Evolutionary conservation across 1,284 basidiomycete species (phyloP).

Genomic region (Caloboletus firmus): DNA sequence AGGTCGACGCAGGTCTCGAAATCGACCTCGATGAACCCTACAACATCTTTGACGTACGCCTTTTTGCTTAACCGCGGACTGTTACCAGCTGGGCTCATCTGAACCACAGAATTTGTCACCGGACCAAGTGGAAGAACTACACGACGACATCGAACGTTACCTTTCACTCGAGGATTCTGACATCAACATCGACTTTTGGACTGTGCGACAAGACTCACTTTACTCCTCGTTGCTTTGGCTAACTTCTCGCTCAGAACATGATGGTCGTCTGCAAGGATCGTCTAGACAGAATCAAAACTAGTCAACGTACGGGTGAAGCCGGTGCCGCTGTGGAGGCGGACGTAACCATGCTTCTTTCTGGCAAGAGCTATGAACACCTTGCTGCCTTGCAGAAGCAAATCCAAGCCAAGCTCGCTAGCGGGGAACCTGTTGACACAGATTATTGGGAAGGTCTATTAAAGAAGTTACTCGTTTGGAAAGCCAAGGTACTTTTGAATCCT

Average conservation of each 20-base stretch:
- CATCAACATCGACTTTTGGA: constrained; percentile 95
- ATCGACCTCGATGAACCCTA: constrained; percentile 99
- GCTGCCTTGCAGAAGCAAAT: constrained; percentile 82
- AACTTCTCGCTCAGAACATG: constrained; percentile 70
- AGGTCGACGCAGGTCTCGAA: constrained; percentile 86
- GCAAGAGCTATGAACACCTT: constrained; percentile 85
- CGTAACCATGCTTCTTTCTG: constrained; percentile 70
- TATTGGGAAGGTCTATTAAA: constrained; percentile 96
- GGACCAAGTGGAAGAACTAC: constrained; percentile 89
- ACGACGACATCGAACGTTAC: constrained; percentile 93
- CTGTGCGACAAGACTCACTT: constrained; percentile 52
- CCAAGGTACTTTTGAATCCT: constrained; percentile 62
- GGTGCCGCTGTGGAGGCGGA: constrained; percentile 81
- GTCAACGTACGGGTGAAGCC: constrained; percentile 59
- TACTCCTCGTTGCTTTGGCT: constrained; percentile 8
- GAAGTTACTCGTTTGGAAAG: constrained; percentile 95
- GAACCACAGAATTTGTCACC: constrained; percentile 73
- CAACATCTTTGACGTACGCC: constrained; percentile 84
- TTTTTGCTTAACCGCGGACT: neutral
- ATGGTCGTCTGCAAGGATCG: constrained; percentile 94
- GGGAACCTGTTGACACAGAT: constrained; percentile 94
- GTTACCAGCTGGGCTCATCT: constrained; percentile 20
- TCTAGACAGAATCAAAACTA: constrained; percentile 72
- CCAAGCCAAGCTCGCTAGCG: constrained; percentile 84
- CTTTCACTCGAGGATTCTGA: constrained; percentile 84